Evolutionary conservation across 176 grass and related monocot species (phyloP).

Genomic region (Metroxylon sagu): DNA sequence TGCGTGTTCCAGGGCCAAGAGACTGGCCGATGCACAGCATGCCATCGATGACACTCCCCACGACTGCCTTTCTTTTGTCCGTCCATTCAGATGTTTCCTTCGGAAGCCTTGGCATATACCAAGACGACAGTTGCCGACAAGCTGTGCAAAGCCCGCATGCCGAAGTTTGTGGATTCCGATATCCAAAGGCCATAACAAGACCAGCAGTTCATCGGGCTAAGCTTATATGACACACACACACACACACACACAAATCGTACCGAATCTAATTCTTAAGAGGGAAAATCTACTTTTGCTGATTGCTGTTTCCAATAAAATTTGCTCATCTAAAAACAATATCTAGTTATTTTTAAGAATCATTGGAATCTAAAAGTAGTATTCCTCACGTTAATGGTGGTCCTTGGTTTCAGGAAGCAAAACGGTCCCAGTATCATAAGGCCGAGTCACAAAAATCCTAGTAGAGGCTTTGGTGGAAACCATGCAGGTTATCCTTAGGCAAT

Average conservation of each 20-base stretch:
- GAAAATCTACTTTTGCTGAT: neutral
- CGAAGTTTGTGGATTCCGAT: neutral
- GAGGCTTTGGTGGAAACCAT: neutral
- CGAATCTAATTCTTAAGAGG: neutral
- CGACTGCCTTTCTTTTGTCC: neutral
- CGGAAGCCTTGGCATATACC: neutral
- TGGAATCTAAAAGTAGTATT: too few relatives aligned
- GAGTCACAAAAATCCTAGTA: neutral
- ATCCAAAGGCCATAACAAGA: neutral
- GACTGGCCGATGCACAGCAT: too few relatives aligned
- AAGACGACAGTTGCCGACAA: constrained; percentile 2
- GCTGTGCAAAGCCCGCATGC: neutral
- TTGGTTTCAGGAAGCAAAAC: neutral
- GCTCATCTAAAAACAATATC: neutral
- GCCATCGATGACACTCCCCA: neutral
- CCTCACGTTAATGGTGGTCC: neutral
- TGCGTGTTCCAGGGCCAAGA: too few relatives aligned
- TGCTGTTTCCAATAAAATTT: neutral
- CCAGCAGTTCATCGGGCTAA: neutral
- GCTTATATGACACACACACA: neutral
- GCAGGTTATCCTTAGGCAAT: neutral
- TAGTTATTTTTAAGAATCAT: neutral
- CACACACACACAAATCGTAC: neutral
- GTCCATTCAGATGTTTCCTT: neutral
- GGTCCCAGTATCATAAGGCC: neutral